Conservation (phyloP, 2,329 filamentous ascomycete genomes). For the Aureobasidium uvarum region DNA sequence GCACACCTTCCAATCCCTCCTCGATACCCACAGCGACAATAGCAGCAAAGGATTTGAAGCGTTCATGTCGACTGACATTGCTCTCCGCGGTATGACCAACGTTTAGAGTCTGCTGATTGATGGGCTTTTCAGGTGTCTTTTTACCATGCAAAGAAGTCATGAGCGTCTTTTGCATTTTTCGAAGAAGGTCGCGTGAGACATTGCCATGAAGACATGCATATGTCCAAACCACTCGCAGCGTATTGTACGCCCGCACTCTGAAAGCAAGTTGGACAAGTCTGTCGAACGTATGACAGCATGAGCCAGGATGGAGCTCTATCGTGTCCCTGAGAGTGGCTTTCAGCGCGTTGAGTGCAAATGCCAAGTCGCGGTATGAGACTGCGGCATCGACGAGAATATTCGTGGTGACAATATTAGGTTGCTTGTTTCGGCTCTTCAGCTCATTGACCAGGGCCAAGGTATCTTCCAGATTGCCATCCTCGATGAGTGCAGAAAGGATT, state of each 20-base stretch:
- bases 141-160: background rate
- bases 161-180: constrained; percentile 1
- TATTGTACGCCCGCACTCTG: constrained; percentile 33
- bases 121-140: background rate
- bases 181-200: constrained; percentile 21
- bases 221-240: constrained; percentile 38
- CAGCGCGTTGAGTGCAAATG: constrained; percentile 1
- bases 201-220: constrained; percentile 36
- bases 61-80: background rate
- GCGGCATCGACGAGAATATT: constrained; percentile 33
- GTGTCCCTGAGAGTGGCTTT: background rate
- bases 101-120: background rate
- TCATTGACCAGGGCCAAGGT: constrained; percentile 31
- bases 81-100: background rate
- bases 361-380: constrained; percentile 28
- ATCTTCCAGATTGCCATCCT: constrained; percentile 30
- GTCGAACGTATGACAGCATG: constrained; percentile 27
- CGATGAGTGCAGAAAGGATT: constrained; percentile 30
- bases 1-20: background rate
- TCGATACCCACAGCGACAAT: background rate
- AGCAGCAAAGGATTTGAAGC: constrained; percentile 1
- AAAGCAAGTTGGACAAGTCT: constrained; percentile 34
- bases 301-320: constrained; percentile 14
- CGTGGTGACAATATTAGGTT: constrained; percentile 30
- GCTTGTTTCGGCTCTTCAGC: constrained; percentile 27